Base-by-base conservation (phyloP, 176 grass and related monocot genomes). In the Carex kokanica region DNA sequence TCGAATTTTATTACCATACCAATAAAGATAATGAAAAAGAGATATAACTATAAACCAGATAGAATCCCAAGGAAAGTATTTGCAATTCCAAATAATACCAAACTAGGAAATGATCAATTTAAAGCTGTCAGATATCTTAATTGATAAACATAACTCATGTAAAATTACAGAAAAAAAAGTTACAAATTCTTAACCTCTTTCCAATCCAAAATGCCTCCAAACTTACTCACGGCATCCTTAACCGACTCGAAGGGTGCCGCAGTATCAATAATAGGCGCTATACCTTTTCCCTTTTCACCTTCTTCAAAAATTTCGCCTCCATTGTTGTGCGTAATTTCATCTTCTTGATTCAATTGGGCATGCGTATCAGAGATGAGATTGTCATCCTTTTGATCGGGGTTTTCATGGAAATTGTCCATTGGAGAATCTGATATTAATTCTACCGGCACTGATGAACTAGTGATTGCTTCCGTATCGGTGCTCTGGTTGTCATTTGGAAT, bases 231-330 rank as follows among this genome's bases (percentile, higher is more conserved):
- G 16, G 89, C 93, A 56, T 89, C 91, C 83, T 88, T 93, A 72
- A 95, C 93, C 5, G 96, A 99, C 81, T 93, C 96, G 53, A 99
- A 93, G 8, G 93, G 91, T 66, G 96, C 88, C 78, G 80, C 49
- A 40, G 89, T 90, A 45, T 99, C 96, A 45, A 95, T 72, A 41
- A 86, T 53, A 8, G 81, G 82, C 58, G 85, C 83, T 2, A 91
- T 89, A 15, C 78, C 85, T n/a, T 89, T 81, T 47, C 69, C 87
- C 73, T 79, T 20, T 78, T 90, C 88, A 74, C 83, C 85, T 63
- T 82, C 67, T 57, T 92, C 90, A 32, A 74, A 85, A 66, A 83
- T 81, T 84, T 91, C 88, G 81, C 36, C 45, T 25, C 77, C 78
- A 66, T 84, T 85, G 51, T 85, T 85, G 63, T 81, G 60, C 17